Conservation (phyloP, 2,329 filamentous ascomycete species). For the Sarocladium oryzae region DNA sequence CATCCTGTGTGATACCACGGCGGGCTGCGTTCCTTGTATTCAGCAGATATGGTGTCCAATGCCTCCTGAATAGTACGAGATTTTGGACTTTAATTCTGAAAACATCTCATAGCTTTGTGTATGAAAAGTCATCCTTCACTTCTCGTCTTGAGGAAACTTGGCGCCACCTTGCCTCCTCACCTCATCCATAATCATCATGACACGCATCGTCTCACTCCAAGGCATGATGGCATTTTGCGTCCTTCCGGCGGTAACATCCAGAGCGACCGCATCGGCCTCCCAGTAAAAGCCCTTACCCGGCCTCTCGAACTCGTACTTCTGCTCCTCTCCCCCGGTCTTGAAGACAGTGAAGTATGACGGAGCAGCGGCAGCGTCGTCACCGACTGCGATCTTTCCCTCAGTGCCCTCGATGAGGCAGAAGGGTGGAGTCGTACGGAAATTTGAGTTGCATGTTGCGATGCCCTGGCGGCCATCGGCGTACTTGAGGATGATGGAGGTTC, state of each 20-base stretch:
- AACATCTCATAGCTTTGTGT: too few species aligned
- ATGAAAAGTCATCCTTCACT: too few species aligned
- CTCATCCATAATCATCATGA: slow-evolving; percentile 42
- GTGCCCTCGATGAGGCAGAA: slow-evolving; percentile 36
- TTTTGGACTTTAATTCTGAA: too few species aligned
- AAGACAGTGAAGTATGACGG: slow-evolving; percentile 30
- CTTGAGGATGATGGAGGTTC: slow-evolving; percentile 31
- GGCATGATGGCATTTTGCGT: slow-evolving; percentile 35
- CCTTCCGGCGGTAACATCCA: slow-evolving; percentile 30
- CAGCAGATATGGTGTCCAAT: too few species aligned
- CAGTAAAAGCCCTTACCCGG: slow-evolving; percentile 34
- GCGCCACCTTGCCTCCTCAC: slow-evolving; percentile 29
- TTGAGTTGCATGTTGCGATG: slow-evolving; percentile 32
- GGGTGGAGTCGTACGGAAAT: slow-evolving; percentile 16
- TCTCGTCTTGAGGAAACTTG: slow-evolving; percentile 22
- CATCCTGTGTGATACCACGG: too few species aligned
- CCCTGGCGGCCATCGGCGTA: slow-evolving; percentile 33
- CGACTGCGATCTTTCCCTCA: slow-evolving; percentile 28
- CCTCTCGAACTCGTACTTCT: slow-evolving; percentile 30
- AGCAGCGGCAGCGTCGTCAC: slow-evolving; percentile 25
- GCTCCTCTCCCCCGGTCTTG: slow-evolving; percentile 19
- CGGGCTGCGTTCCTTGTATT: too few species aligned
- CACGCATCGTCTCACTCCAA: slow-evolving; percentile 37
- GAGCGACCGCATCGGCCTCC: slow-evolving; percentile 38
- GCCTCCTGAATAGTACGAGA: too few species aligned